A percentile compares a stretch with the other conserved stretches of the same genome.
Evolutionary conservation across 1,139 yeast genomes (phyloP).

Genomic region (Geotrichum fermentans): DNA sequence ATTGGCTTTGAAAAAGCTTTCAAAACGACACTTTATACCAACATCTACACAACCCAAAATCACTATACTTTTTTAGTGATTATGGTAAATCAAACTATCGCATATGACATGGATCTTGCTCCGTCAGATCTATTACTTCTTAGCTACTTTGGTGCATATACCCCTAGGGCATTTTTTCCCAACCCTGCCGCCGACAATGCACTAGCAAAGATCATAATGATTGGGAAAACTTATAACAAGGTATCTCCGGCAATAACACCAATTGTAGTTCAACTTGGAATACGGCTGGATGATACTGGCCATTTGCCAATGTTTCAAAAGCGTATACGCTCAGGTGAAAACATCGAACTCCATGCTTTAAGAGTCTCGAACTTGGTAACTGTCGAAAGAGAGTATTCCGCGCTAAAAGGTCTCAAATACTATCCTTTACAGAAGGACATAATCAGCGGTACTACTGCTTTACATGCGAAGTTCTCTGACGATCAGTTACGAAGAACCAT

Average conservation of each 20-base stretch:
- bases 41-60: conserved; percentile 16
- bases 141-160: conserved; percentile 43
- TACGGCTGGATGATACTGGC: conserved; percentile 69
- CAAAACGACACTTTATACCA: conserved; percentile 34
- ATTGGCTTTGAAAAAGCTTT: conserved; percentile 64
- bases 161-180: conserved; percentile 24
- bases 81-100: conserved; percentile 52
- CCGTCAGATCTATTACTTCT: conserved; percentile 79
- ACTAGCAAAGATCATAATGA: not conserved
- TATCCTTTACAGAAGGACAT: conserved; percentile 69
- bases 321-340: conserved; percentile 10
- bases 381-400: conserved; percentile 84
- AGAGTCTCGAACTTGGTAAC: conserved; percentile 76
- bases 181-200: not conserved
- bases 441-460: conserved; percentile 58
- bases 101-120: conserved; percentile 54
- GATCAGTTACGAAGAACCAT: conserved; percentile 42
- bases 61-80: conserved; percentile 53
- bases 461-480: conserved; percentile 32
- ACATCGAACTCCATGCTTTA: conserved; percentile 51
- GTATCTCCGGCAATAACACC: conserved; percentile 68
- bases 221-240: conserved; percentile 57
- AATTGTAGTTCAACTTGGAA: conserved; percentile 55
- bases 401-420: conserved; percentile 73
- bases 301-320: conserved; percentile 35